Evolutionary conservation across 1,284 basidiomycete species (phyloP).

Genomic region (Tilletia walkeri): DNA sequence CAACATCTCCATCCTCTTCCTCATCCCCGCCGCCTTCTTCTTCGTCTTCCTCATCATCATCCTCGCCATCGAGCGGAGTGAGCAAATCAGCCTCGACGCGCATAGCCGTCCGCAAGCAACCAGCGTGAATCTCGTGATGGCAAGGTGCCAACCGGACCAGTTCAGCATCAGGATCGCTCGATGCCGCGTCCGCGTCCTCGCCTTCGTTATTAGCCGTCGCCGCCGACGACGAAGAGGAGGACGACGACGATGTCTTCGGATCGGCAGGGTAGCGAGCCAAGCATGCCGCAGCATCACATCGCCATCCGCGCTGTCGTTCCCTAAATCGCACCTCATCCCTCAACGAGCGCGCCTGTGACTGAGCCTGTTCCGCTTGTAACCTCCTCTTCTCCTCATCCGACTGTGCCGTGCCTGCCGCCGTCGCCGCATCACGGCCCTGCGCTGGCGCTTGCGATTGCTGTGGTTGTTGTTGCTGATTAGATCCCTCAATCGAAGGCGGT

Average conservation of each 20-base stretch:
- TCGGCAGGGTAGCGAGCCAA: constrained; percentile 36
- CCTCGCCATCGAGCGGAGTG: constrained; percentile 10
- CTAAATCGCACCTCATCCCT: constrained; percentile 41
- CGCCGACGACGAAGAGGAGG: neutral
- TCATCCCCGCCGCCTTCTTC: constrained; percentile 23
- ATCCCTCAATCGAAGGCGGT: neutral
- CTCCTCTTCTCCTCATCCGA: neutral
- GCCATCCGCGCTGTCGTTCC: constrained; percentile 39
- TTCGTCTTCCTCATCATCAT: neutral
- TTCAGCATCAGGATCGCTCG: constrained; percentile 23
- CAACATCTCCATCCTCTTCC: constrained; percentile 23
- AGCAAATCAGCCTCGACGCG: constrained; percentile 36
- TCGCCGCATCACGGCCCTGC: neutral
- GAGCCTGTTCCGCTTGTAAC: neutral
- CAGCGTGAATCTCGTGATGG: constrained; percentile 47
- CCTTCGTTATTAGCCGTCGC: neutral
- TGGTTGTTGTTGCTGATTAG: no score
- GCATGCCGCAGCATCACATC: constrained; percentile 49
- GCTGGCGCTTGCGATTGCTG: no score
- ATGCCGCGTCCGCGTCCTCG: constrained; percentile 17
- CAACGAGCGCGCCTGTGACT: constrained; percentile 25
- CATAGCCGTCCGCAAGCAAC: constrained; percentile 47
- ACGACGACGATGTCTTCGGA: neutral
- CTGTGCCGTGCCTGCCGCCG: neutral
- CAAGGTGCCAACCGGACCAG: constrained; percentile 43